Conservation (phyloP, 1,139 yeast species). For the Dujonia santamariae region DNA sequence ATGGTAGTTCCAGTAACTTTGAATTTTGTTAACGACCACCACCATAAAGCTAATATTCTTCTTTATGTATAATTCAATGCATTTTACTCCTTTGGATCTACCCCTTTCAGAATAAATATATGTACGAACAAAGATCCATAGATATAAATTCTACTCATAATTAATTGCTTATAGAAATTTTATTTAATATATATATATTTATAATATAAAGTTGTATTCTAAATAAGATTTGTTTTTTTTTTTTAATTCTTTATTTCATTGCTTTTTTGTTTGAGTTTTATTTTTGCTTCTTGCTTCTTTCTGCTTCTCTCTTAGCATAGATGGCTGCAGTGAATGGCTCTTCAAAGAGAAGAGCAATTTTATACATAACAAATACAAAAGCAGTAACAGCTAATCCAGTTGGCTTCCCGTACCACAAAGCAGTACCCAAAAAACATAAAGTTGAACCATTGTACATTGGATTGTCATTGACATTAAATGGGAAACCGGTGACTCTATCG, state of each 20-base stretch:
- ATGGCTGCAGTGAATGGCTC: constrained; percentile 95
- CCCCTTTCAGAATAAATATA: no score
- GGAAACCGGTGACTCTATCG: constrained; percentile 88
- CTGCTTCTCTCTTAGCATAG: constrained; percentile 47
- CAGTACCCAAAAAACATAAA: constrained; percentile 85
- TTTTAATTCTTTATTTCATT: no score
- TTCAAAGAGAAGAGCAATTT: constrained; percentile 79
- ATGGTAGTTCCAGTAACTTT: constrained; percentile 24
- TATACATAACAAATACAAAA: constrained; percentile 78
- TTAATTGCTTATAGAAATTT: background rate
- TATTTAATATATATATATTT: no score
- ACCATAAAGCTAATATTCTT: background rate
- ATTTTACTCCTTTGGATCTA: background rate
- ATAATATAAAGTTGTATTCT: background rate
- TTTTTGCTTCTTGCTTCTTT: constrained; percentile 4
- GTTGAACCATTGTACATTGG: constrained; percentile 98
- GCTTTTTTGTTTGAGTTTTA: background rate
- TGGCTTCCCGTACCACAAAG: constrained; percentile 85
- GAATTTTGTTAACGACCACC: constrained; percentile 17
- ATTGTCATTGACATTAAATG: constrained; percentile 84
- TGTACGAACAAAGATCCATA: no score
- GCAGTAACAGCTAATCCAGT: constrained; percentile 74
- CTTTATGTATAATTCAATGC: background rate
- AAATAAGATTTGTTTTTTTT: background rate
- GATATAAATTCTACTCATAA: no score